Percentiles rank a stretch among this genome's conserved stretches.
Evolutionary conservation across 164 flowering plant genomes (phyloP).

Genomic region (Aristolochia fimbriata): DNA sequence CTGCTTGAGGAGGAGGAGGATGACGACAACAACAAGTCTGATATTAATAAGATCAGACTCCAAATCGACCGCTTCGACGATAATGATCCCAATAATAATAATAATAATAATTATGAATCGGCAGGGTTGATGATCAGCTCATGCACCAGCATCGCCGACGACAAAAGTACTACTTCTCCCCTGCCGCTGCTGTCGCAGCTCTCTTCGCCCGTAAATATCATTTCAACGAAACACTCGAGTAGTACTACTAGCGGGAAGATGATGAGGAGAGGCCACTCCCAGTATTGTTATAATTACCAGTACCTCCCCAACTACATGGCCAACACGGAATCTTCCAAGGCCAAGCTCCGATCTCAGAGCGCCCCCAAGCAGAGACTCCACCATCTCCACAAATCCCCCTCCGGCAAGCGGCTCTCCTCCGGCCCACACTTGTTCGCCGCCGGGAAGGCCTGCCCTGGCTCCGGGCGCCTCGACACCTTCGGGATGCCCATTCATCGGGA

Average conservation of each 20-base stretch:
- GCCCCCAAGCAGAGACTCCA: slow-evolving; percentile 68
- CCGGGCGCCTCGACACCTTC: slow-evolving; percentile 56
- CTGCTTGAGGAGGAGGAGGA: too few species aligned
- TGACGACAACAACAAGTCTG: too few species aligned
- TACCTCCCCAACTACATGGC: slow-evolving; percentile 75
- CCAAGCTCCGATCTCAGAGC: slow-evolving; percentile 74
- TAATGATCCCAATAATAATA: too few species aligned
- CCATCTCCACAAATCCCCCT: slow-evolving; percentile 35
- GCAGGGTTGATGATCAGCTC: too few species aligned
- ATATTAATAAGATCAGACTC: too few species aligned
- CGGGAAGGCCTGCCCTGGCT: slow-evolving; percentile 14
- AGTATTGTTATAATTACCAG: slow-evolving; percentile 32
- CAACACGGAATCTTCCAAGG: slow-evolving; percentile 69
- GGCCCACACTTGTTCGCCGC: slow-evolving; percentile 3
- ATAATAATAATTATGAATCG: too few species aligned
- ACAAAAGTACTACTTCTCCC: too few species aligned
- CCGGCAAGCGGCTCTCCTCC: slow-evolving; percentile 22
- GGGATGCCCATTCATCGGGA: slow-evolving; percentile 60
- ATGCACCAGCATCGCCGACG: too few species aligned
- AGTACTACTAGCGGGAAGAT: slow-evolving; percentile 29
- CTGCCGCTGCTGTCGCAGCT: too few species aligned
- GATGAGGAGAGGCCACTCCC: slow-evolving; percentile 30
- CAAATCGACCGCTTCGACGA: too few species aligned
- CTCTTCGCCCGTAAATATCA: too few species aligned
- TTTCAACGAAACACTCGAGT: too few species aligned